Base-by-base conservation (phyloP, 2,329 filamentous ascomycete genomes). In the Colletotrichum lentis region DNA sequence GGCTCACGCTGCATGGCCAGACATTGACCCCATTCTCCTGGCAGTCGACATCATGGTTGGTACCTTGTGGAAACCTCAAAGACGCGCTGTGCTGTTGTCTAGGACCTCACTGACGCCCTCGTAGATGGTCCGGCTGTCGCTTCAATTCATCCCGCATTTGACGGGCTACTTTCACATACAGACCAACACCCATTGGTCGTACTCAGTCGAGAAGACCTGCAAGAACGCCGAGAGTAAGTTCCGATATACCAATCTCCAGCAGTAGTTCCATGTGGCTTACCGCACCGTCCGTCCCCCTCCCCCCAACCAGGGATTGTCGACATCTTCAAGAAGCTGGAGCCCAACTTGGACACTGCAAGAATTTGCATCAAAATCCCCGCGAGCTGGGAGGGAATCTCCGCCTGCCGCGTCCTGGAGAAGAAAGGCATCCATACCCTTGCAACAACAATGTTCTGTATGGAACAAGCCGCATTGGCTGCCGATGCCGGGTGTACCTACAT, bases 361-460 rank as follows among this genome's bases (percentile, higher is more conserved):
- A 77, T 90, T 31, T 89, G 85, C 69, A 87, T 90, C 77, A 90
- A 90, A 73, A 85, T 91, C 47, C 86, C 87, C 0, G 80, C 83
- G 8, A 90, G 87, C 0, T 90, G 86, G 83, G 87, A 90, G 72
- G 88, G 88, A 1, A 78, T 91, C 16, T 81, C 85, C 71, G 88
- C 88, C 1, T 90, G 87, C 68, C 80, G 80, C 3, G 77, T 78
- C 4, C 78, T 91, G 5, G 83, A 90, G 72, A 71, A 74, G 18
- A 76, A 80, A 11, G 85, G 85, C 1, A 84, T 90, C n/a, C 78
- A 80, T 1, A 90, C 88, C 0, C 78, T 90, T 3, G 87, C 86
- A 0, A 91, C 88, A 0, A 89, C 86, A 2, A 78, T 91, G 55
- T 91, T 90, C 72, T 85, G 84, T 50, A 81, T 89, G 72, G 81